A percentile compares a stretch with the other conserved stretches of the same genome.
phyloP scores from a whole-genome alignment of 306 rosid species.

The Quercus ilex region DNA sequence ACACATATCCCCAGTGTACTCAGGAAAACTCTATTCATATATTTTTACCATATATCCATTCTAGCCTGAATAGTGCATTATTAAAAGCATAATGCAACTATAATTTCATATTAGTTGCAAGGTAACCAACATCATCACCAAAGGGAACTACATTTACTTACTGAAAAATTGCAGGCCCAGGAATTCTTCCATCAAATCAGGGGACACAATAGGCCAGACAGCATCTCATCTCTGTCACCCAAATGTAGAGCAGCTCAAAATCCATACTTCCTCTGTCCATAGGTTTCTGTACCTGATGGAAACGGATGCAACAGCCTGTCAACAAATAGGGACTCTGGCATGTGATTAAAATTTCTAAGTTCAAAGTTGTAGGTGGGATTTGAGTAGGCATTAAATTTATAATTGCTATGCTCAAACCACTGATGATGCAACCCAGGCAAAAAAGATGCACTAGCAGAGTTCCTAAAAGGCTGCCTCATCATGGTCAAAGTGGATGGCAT shows the following conservation, averaged over 20 bases:
- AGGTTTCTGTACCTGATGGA: conserved; percentile 14
- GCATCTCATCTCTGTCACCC: not conserved
- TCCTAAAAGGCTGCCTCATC: conserved; percentile 27
- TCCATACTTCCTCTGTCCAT: conserved; percentile 23
- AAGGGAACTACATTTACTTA: not conserved
- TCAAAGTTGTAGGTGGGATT: conserved; percentile 26
- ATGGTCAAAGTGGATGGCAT: conserved; percentile 21
- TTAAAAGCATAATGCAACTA: not conserved
- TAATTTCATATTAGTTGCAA: not conserved
- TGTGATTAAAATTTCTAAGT: conserved; percentile 13
- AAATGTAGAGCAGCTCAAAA: conserved; percentile 6
- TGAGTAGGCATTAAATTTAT: conserved; percentile 17
- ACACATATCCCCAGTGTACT: not conserved
- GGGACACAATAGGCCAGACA: not conserved
- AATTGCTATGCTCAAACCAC: not conserved
- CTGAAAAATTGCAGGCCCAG: not conserved
- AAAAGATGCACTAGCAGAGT: conserved; percentile 18
- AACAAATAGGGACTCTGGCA: conserved; percentile 3
- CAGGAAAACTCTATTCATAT: not conserved
- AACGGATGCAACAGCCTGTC: conserved; percentile 23
- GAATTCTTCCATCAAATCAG: not conserved
- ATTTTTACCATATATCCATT: not conserved
- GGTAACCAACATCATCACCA: not conserved
- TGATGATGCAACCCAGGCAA: conserved; percentile 16
- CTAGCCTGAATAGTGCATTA: not conserved